Percentiles rank a stretch among this genome's conserved stretches.
Evolutionary conservation across 192 early-diverging fungal species (phyloP).

Genomic region (Chytriomyces sp.): DNA sequence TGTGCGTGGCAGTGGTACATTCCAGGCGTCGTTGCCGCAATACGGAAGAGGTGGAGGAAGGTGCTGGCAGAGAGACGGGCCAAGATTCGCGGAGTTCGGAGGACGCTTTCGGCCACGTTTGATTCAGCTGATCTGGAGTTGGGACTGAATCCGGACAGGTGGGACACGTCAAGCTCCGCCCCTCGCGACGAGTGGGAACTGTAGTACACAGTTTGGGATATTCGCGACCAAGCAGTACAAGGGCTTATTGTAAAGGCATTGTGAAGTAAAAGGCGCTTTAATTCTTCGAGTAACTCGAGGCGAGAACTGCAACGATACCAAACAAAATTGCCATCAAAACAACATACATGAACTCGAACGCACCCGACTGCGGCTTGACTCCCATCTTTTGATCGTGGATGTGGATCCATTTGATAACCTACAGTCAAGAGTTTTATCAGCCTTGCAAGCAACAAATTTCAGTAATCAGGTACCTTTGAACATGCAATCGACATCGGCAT

Average conservation of each 20-base stretch:
- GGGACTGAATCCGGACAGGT: background rate
- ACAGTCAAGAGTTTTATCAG: background rate
- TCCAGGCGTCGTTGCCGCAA: too few relatives aligned
- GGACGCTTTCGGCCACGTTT: too few relatives aligned
- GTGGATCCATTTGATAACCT: constrained; percentile 48
- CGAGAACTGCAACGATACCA: background rate
- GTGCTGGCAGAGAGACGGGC: too few relatives aligned
- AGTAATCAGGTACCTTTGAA: constrained; percentile 47
- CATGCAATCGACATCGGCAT: constrained; percentile 40
- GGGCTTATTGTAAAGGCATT: too few relatives aligned
- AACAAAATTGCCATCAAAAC: background rate
- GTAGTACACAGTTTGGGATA: too few relatives aligned
- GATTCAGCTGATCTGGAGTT: too few relatives aligned
- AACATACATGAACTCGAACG: background rate
- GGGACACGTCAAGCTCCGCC: too few relatives aligned
- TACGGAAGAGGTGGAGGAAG: too few relatives aligned
- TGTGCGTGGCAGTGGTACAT: background rate
- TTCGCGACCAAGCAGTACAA: too few relatives aligned
- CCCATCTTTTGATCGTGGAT: constrained; percentile 31
- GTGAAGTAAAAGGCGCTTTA: too few relatives aligned
- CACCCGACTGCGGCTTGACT: background rate
- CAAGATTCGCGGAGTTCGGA: too few relatives aligned
- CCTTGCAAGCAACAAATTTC: constrained; percentile 14
- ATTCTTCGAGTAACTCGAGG: background rate
- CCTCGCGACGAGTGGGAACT: too few relatives aligned